Evolutionary conservation across 1,139 yeast genomes (phyloP), one percentile per base, ranked within the genome.

Genomic region (Debaryomyces psychrophilus): DNA sequence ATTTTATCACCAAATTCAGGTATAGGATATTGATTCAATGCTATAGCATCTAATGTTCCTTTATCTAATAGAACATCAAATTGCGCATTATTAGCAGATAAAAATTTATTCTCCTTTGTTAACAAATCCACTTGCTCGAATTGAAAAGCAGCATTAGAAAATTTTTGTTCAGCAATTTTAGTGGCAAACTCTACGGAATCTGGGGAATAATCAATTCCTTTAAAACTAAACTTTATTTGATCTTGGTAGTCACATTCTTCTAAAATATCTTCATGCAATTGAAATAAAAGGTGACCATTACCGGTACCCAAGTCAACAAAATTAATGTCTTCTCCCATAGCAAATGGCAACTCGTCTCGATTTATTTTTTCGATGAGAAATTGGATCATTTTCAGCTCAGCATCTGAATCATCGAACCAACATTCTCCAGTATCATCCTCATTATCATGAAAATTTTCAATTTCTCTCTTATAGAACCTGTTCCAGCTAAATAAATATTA

Each of bases 21-120:
- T 31, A 82, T 59, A 2, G 68, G 71, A 7, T 68, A 70, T 37
- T 87, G 90, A 58, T 90, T 87, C 42, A 93, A 74, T 0, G 97
- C 97, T 52, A 95, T 93, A 5, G 99, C 99, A 68, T 93, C 99
- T 35, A 95, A 68, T 0, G 99, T 93, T 8, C 99, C 99, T 62
- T 93, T 93, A 65, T 93, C 99, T 35, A 92, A 69, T 2, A 92
- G 79, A 5, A 93, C 65, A 58, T 92, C 96, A 67, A 80, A 90
- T 31, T 68, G 54, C 4, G 46, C 58, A 5, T 46, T 55, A 31
- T 76, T 71, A 1, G 62, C 52, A 36, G 37, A 56, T 61, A 64
- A 66, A 63, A 62, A 82, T 54, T 46, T 59, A 54, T 44, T 68
- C 22, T 69, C 62, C 22, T 61, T 53, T 37, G 64, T 61, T 38